Base-by-base conservation (phyloP, 805 yeast species). In the Brettanomyces nanus region DNA sequence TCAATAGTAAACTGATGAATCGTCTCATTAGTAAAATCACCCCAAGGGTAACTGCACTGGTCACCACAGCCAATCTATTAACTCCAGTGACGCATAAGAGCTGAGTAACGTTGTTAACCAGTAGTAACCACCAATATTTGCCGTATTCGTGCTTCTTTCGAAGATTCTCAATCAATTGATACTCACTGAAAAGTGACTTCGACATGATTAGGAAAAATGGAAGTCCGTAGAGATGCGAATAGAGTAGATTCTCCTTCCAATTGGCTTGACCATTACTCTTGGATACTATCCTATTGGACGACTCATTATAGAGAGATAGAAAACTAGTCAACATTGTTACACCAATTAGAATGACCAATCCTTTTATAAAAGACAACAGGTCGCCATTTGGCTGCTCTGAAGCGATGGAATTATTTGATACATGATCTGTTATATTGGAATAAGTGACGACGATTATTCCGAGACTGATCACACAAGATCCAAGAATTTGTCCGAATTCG, bases 191-290 rank as follows among this genome's bases (percentile, higher is more conserved):
- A 5, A 53, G 30, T 3, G 59, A 47, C 6, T 53, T 52, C 3
- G 50, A 43, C 23, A 72, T 55, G 3, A 70, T 45, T 1, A 64
- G 15, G 41, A 79, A 74, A 9, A 77, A 49, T 0, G 84, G 80
- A 9, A 81, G 46, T 0, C 76, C 72, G 29, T 75, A 59, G 5
- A 71, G 49, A 49, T 78, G 84, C 13, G 73, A 65, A 54, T 74
- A 80, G 48, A 82, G 81, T 32, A 82, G 52, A 26, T 71, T 66
- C 46, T 81, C 87, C 39, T 69, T 61, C 89, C 89, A 81, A 37
- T 70, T 69, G 3, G 26, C 28, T 38, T 65, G 65, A 7, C 20
- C 20, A 10, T 20, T 35, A 11, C 32, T 28, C 14, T 26, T 33
- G 5, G 83, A 82, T 49, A 77, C 73, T 17, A 45, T 47, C 11